A percentile compares a stretch with the other conserved stretches of the same genome.
These are phyloP conservation scores for Astrocystis sublimbata DNA, from an alignment of 495 filamentous ascomycete genomes.

Conservation along the genomic window DNA sequence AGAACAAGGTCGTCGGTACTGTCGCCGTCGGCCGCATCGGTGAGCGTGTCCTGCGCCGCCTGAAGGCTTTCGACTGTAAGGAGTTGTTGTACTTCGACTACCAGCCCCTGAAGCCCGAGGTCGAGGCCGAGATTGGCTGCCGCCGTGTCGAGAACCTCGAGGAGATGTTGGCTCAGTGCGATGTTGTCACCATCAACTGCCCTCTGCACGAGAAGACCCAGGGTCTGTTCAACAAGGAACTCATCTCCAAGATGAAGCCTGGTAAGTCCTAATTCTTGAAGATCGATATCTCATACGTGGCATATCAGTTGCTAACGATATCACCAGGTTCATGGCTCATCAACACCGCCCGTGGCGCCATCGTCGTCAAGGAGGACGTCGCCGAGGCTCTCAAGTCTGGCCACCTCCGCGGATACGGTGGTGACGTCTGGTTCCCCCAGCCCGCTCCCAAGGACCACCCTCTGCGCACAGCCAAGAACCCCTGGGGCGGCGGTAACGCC, in stretches of 20 bases:
- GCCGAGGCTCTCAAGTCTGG: slow-evolving; percentile 89
- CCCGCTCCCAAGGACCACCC: slow-evolving; percentile 93
- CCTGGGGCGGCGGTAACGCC: slow-evolving; percentile 95
- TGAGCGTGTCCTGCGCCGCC: slow-evolving; percentile 92
- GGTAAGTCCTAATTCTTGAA: slow-evolving; percentile 51
- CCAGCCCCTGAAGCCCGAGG: slow-evolving; percentile 83
- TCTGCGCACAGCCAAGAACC: slow-evolving; percentile 89
- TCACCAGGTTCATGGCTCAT: slow-evolving; percentile 83
- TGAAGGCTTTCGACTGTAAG: slow-evolving; percentile 99
- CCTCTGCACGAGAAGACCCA: slow-evolving; percentile 96
- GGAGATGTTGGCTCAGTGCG: slow-evolving; percentile 94
- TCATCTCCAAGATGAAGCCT: slow-evolving; percentile 99
- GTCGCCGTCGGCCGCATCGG: slow-evolving; percentile 97
- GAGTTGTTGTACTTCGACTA: slow-evolving; percentile 99
- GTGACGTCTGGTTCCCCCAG: slow-evolving; percentile 83
- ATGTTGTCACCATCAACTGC: slow-evolving; percentile 99
- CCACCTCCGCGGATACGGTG: slow-evolving; percentile 95
- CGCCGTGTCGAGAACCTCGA: slow-evolving; percentile 83
- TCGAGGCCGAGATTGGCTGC: slow-evolving; percentile 96
- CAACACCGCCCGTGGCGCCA: slow-evolving; percentile 98
- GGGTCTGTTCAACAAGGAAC: slow-evolving; percentile 98
- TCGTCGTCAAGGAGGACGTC: slow-evolving; percentile 99
- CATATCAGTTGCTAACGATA: slow-evolving; percentile 12
- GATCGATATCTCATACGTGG: not conserved
- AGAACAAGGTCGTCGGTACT: slow-evolving; percentile 96